Conservation (phyloP, 2,329 filamentous ascomycete genomes). For the Neobulgaria alba region DNA sequence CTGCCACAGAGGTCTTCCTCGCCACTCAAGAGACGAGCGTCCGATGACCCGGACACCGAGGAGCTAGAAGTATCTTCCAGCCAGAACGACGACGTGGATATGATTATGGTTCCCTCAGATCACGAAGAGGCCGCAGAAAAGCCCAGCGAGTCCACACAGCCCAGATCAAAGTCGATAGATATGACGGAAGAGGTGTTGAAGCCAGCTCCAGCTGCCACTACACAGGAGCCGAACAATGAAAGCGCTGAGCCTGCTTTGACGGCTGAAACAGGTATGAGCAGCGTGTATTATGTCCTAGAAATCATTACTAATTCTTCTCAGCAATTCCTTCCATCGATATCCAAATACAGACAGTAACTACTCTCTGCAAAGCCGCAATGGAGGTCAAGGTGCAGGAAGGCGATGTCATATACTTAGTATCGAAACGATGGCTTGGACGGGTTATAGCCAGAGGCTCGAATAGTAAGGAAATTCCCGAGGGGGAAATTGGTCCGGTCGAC, state of each 20-base stretch:
- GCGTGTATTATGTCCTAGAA: not conserved
- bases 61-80: constrained; percentile 21
- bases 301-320: constrained; percentile 6
- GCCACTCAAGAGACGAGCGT: constrained; percentile 54
- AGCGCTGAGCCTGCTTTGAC: not conserved
- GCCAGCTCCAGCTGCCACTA: too few species aligned
- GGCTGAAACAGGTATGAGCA: constrained; percentile 5
- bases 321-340: constrained; percentile 46
- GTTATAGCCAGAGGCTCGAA: constrained; percentile 59
- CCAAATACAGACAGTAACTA: constrained; percentile 67
- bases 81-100: constrained; percentile 28
- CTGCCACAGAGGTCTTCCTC: constrained; percentile 53
- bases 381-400: constrained; percentile 52
- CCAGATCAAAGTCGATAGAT: not conserved
- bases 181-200: not conserved
- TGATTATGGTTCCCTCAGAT: constrained; percentile 20
- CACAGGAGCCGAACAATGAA: not conserved
- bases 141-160: not conserved
- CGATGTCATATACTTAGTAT: constrained; percentile 71
- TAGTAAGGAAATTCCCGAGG: constrained; percentile 53
- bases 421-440: constrained; percentile 66
- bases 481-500: constrained; percentile 66
- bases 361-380: constrained; percentile 43
- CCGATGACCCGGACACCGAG: too few species aligned
- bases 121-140: constrained; percentile 7